phyloP scores from a whole-genome alignment of 192 early-diverging fungal species.

The Funneliformis geosporum region DNA sequence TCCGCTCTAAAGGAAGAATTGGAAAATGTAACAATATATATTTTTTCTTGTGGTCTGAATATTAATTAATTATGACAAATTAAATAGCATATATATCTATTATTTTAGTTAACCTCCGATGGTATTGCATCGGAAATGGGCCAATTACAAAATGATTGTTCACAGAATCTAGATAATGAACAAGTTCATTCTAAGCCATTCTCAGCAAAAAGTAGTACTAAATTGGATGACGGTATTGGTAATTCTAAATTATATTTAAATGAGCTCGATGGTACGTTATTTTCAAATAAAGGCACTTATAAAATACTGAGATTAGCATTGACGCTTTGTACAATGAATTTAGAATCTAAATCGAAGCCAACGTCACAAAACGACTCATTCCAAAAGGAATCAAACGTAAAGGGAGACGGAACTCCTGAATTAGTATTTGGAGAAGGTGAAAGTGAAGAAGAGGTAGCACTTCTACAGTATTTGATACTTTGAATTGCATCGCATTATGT shows the following conservation, averaged over 20 bases:
- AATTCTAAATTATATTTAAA: not conserved
- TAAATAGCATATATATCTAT: not conserved
- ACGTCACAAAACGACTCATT: not conserved
- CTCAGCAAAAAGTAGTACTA: not conserved
- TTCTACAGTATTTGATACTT: too few relatives aligned
- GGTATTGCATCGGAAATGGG: too few relatives aligned
- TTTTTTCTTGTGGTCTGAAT: not conserved
- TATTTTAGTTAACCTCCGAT: not conserved
- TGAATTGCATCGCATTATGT: too few relatives aligned
- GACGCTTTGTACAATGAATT: not conserved
- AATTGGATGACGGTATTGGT: not conserved
- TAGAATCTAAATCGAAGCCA: not conserved
- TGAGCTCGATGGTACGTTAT: not conserved
- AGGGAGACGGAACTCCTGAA: not conserved
- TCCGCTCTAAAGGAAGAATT: slow-evolving; percentile 35
- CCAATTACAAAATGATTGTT: too few relatives aligned
- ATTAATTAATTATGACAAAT: not conserved
- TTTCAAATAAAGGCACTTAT: not conserved
- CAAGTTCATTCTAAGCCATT: too few relatives aligned
- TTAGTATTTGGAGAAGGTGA: not conserved
- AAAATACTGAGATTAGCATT: not conserved
- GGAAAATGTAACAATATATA: slow-evolving; percentile 23
- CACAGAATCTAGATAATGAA: too few relatives aligned
- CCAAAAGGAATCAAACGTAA: not conserved
- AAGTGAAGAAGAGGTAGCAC: not conserved